These are phyloP conservation scores for Aspergillus jensenii DNA, from an alignment of 2,329 filamentous ascomycete genomes.

Conservation along the genomic window DNA sequence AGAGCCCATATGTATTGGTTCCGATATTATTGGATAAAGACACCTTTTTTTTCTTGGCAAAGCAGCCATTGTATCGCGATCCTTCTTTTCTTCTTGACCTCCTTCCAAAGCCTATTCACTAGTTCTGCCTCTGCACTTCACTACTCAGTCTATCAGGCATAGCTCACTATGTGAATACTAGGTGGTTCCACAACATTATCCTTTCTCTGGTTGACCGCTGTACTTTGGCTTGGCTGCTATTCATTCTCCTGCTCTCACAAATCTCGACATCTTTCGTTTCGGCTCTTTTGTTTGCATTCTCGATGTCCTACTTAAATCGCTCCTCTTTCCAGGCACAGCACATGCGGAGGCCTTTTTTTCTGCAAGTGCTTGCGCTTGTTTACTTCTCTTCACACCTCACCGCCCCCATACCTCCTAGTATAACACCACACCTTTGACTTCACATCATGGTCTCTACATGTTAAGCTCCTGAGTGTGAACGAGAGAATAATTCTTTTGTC, in stretches of 20 bases:
- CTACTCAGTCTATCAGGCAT: background rate
- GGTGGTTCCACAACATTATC: background rate
- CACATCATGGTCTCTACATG: background rate
- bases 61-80: background rate
- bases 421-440: slow-evolving; percentile 1
- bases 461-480: background rate
- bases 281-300: background rate
- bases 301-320: background rate
- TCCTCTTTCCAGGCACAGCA: background rate
- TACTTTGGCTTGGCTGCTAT: background rate
- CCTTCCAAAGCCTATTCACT: background rate
- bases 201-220: background rate
- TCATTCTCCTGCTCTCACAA: background rate
- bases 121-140: background rate
- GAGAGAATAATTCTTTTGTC: background rate
- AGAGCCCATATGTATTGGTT: background rate
- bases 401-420: slow-evolving; percentile 10
- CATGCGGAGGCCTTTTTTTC: background rate
- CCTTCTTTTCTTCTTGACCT: background rate
- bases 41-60: background rate
- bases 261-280: background rate
- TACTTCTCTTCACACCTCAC: slow-evolving; percentile 12
- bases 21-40: background rate
- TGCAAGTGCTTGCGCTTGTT: slow-evolving; percentile 8
- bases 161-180: background rate